Evolutionary conservation across 1,284 basidiomycete genomes (phyloP), one percentile per base, ranked within the genome.

Genomic region (Clitocybe nebularis): DNA sequence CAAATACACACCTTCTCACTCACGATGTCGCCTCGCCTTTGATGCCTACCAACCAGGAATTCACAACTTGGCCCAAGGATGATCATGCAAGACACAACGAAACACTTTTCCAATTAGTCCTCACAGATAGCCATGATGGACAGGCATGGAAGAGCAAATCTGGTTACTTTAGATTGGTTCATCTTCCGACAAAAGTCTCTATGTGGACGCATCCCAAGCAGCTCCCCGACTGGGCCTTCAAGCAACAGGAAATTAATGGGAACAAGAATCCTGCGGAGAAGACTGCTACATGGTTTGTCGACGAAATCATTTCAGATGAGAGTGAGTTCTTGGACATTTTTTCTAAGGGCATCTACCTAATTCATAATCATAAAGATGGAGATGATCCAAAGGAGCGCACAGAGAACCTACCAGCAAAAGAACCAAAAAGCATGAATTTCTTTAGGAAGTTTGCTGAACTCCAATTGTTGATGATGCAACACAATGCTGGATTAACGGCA

Each of bases 21-120:
- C 96, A 99, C 60, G 96, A 99, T 61, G 96, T 99, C 45, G 96
- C 96, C 0, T 96, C 93, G 2, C 90, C 96, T 1, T 78, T 94
- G 40, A 96, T 94, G 87, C 83, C 95, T 6, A 99, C 96, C 28
- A 98, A 99, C 64, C 93, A 97, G 63, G 96, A 99, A 64, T 94
- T 99, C 63, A 99, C 94, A 2, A 95, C 93, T 0, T 84, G 84
- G 78, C 63, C 81, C 8, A 82, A 78, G 52, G 82, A 87, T 48
- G 83, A 90, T 52, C 67, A 78, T 45, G 71, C 75, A 3, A 75
- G 85, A 28, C 75, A 86, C 60, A 90, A 93, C 54, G 93, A 96
- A 49, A 96, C 93, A 0, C 71, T 90, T 10, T 97, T 96, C 77
- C 71, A 80, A 55, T 57, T 97, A 14, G 62, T 77, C 8, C 71